These are phyloP conservation scores for Combretum micranthum DNA, from an alignment of 345 rosid genomes.

Conservation along the genomic window DNA sequence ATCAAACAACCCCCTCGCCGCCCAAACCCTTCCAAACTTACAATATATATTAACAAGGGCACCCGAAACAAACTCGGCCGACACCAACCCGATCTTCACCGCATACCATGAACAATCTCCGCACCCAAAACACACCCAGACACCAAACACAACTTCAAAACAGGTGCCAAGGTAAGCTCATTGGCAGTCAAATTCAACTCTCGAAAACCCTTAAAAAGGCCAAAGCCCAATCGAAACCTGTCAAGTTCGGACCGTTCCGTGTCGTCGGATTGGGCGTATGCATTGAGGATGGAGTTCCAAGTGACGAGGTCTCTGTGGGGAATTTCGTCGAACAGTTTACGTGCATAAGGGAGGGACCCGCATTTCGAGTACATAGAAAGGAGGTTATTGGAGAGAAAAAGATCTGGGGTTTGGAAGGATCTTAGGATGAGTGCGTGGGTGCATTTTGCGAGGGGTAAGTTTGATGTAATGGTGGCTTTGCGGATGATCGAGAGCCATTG, in stretches of 20 bases:
- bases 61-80: conserved; percentile 40
- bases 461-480: conserved; percentile 37
- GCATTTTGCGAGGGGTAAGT: conserved; percentile 38
- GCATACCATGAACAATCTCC: conserved; percentile 48
- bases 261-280: conserved; percentile 34
- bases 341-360: conserved; percentile 40
- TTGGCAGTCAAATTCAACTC: conserved; percentile 23
- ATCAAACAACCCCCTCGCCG: conserved; percentile 40
- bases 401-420: conserved; percentile 28
- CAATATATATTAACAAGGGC: conserved; percentile 45
- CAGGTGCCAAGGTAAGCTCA: conserved; percentile 42
- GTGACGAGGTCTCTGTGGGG: conserved; percentile 42
- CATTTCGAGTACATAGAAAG: conserved; percentile 39
- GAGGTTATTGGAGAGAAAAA: conserved; percentile 48
- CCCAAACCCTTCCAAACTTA: conserved; percentile 37
- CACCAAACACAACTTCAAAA: conserved; percentile 43
- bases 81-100: conserved; percentile 41
- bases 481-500: conserved; percentile 52
- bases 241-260: conserved; percentile 8
- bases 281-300: conserved; percentile 53
- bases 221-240: conserved; percentile 26
- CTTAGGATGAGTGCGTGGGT: conserved; percentile 36
- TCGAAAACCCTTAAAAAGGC: conserved; percentile 30
- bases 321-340: conserved; percentile 47
- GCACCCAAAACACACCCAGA: conserved; percentile 43